These are phyloP conservation scores for Glaciozyma martinii DNA, from an alignment of 768 basidiomycete species.

Conservation along the genomic window DNA sequence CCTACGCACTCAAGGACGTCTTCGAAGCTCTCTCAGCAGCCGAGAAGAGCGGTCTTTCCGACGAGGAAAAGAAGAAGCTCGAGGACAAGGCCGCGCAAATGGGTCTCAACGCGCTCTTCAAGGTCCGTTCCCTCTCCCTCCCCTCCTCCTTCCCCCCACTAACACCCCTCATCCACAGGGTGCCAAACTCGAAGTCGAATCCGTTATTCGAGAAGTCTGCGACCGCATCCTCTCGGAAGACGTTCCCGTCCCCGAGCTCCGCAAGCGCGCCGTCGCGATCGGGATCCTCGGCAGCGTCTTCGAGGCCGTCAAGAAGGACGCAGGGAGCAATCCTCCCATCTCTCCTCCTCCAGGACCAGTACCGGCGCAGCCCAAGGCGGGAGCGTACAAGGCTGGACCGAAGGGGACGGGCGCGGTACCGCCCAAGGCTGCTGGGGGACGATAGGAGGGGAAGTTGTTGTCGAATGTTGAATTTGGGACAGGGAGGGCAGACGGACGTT, in stretches of 20 bases:
- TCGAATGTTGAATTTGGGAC: too few species aligned
- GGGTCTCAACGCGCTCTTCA: slow-evolving; percentile 80
- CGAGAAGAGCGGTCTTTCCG: slow-evolving; percentile 66
- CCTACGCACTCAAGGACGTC: slow-evolving; percentile 77
- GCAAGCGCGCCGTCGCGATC: slow-evolving; percentile 67
- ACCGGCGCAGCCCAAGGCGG: too few species aligned
- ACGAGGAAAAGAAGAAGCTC: slow-evolving; percentile 68
- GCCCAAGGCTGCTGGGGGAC: too few species aligned
- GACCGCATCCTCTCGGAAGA: slow-evolving; percentile 54
- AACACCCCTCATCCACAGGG: slow-evolving; percentile 48
- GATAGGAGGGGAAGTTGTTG: too few species aligned
- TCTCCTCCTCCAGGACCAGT: background rate
- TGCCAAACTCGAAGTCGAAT: slow-evolving; percentile 83
- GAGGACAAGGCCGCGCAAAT: slow-evolving; percentile 93
- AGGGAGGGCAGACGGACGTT: too few species aligned
- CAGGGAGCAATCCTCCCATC: slow-evolving; percentile 31
- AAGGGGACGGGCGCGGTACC: too few species aligned
- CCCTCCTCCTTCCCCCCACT: background rate
- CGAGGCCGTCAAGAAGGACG: slow-evolving; percentile 58
- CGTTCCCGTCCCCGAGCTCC: slow-evolving; percentile 48
- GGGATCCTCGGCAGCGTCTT: slow-evolving; percentile 79
- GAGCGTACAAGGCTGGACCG: too few species aligned
- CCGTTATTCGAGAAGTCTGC: slow-evolving; percentile 77
- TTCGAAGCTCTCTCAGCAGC: slow-evolving; percentile 89
- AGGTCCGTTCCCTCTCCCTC: slow-evolving; percentile 45